Evolutionary conservation across 495 filamentous ascomycete genomes (phyloP).

Genomic region (Hypoxylon crocopeplum): DNA sequence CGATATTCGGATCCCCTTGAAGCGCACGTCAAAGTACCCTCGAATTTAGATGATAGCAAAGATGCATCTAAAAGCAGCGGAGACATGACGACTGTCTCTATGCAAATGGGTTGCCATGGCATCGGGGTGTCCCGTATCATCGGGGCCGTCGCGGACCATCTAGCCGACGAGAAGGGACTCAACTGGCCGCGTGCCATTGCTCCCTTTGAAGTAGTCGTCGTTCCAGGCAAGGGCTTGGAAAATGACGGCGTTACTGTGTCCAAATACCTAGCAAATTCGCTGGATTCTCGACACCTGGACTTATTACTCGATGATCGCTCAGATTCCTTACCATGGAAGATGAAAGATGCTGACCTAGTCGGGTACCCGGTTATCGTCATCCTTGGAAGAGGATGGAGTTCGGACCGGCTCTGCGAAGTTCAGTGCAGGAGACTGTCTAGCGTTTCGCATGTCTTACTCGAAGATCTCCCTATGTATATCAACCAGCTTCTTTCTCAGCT

Average conservation of each 20-base stretch:
- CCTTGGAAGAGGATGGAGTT: slow-evolving; percentile 76
- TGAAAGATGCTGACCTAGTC: slow-evolving; percentile 86
- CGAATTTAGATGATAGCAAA: slow-evolving; percentile 17
- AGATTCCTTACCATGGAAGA: slow-evolving; percentile 76
- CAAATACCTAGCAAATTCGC: slow-evolving; percentile 52
- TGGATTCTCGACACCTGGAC: slow-evolving; percentile 47
- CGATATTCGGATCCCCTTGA: slow-evolving; percentile 80
- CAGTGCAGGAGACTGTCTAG: slow-evolving; percentile 68
- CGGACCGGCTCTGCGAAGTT: slow-evolving; percentile 70
- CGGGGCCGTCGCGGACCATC: slow-evolving; percentile 76
- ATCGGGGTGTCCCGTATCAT: slow-evolving; percentile 94
- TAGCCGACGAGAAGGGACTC: slow-evolving; percentile 76
- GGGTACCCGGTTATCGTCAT: slow-evolving; percentile 86
- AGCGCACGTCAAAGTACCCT: slow-evolving; percentile 46
- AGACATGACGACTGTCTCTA: slow-evolving; percentile 46
- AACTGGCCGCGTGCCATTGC: slow-evolving; percentile 90
- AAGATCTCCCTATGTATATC: slow-evolving; percentile 46
- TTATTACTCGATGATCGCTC: slow-evolving; percentile 78
- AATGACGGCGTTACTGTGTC: slow-evolving; percentile 65
- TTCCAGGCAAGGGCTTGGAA: slow-evolving; percentile 60
- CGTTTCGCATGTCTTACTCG: slow-evolving; percentile 36
- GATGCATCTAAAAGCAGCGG: slow-evolving; percentile 10
- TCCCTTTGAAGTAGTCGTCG: slow-evolving; percentile 79
- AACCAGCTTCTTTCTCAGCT: slow-evolving; percentile 51
- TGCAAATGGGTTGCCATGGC: slow-evolving; percentile 96